Evolutionary conservation across 2,329 filamentous ascomycete species (phyloP), one percentile per base, ranked within the genome.

Genomic region (Catunica adiposa): DNA sequence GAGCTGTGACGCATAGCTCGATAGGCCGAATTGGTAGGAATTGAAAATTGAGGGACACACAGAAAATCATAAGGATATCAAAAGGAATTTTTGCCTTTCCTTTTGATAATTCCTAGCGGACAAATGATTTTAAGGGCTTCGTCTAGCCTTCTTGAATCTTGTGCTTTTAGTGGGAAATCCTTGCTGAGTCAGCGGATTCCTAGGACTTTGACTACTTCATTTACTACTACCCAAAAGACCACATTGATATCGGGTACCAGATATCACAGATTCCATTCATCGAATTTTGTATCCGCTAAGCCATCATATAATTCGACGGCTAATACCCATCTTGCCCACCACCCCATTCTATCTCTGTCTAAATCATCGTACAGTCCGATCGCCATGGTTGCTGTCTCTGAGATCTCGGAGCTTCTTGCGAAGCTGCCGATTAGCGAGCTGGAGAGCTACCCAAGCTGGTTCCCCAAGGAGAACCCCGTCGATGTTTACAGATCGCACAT

Each of bases 401-500:
- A 56, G 38, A 46, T 59, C 26, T 56, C 57, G 8, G 51, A 40
- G 31, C 51, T 59, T 58, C 65, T 69, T 61, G 63, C 64, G 54
- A 66, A 65, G 61, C 63, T 71, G 53, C 58, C 63, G 56, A 63
- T 71, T 53, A 63, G 64, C 53, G 64, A 66, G 53, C 62, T 69
- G 59, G 60, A 66, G 50, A 65, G 69, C 53, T 82, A 73, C 64
- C 74, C 79, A 40, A 73, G 73, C 64, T 79, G 75, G 63, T 73
- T 83, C 64, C 84, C 85, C 56, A 75, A 82, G 29, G 70, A 77
- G 62, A 92, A 92, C 70, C 83, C 84, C 3, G 73, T 86, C 63
- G 87, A 92, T 64, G 75, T 90, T 59, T 94, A 89, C 74, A 78
- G 87, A 59, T 79, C 81, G 38, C 84, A 89, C 66, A 78, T 94